phyloP scores from a whole-genome alignment of 176 grass and related monocot species.

The Thalia dealbata region DNA sequence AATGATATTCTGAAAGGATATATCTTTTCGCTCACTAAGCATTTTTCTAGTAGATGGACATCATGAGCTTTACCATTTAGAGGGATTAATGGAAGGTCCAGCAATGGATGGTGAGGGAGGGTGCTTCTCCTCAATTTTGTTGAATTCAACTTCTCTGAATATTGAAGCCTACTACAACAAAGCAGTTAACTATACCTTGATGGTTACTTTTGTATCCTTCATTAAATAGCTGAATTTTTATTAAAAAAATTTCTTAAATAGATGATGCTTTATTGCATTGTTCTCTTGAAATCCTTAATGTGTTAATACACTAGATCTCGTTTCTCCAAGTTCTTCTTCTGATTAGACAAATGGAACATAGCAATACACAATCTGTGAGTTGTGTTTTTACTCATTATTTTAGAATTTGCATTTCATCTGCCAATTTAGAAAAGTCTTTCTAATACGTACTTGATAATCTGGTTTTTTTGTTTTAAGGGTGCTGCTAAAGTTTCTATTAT shows the following conservation, averaged over 20 bases:
- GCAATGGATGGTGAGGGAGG: conserved; percentile 72
- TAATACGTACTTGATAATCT: background rate
- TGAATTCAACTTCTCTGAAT: conserved; percentile 93
- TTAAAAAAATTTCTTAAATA: no score
- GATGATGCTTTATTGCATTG: conserved; percentile 12
- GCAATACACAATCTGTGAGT: conserved; percentile 92
- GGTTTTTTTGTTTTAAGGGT: conserved; percentile 31
- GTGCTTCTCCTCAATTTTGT: conserved; percentile 70
- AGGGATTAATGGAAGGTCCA: conserved; percentile 81
- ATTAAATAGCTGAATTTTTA: background rate
- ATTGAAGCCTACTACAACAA: conserved; percentile 99
- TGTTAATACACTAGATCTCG: conserved; percentile 48
- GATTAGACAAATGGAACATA: conserved; percentile 99
- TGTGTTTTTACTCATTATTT: conserved; percentile 26
- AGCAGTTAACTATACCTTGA: conserved; percentile 98
- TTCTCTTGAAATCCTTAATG: conserved; percentile 34
- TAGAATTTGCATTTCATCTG: background rate
- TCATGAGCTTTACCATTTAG: conserved; percentile 74
- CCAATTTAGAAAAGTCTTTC: background rate
- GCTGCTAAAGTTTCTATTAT: conserved; percentile 94
- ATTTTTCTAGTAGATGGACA: conserved; percentile 53
- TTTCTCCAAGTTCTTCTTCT: conserved; percentile 93
- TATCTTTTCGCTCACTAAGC: conserved; percentile 3
- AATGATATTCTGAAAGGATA: background rate
- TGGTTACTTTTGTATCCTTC: conserved; percentile 99